A percentile compares a stretch with the other conserved stretches of the same genome.
Conservation (phyloP, 257 asterid genomes). For the Euphrasia confusa region DNA sequence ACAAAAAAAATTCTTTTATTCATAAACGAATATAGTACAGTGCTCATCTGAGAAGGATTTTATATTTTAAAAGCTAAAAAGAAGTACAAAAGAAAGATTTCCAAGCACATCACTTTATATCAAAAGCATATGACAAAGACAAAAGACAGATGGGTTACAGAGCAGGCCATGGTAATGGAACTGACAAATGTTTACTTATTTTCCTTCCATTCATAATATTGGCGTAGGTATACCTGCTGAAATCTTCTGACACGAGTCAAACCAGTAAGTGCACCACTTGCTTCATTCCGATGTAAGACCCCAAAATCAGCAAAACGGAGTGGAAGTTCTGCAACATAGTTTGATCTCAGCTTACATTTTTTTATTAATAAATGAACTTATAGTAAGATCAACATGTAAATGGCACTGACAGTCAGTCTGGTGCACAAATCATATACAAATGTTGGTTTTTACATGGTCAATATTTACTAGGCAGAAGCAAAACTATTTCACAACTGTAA, state of each 20-base stretch:
- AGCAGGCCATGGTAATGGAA: conserved; percentile 3
- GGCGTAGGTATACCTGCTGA: conserved; percentile 67
- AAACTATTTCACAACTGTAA: not conserved
- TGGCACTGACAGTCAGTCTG: not conserved
- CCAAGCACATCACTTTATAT: conserved; percentile 3
- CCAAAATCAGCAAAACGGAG: conserved; percentile 98
- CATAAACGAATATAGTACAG: conserved; percentile 3
- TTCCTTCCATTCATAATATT: conserved; percentile 2
- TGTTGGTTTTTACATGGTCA: not conserved
- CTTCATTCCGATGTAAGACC: conserved; percentile 93
- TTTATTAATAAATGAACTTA: conserved; percentile 1
- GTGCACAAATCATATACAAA: not conserved
- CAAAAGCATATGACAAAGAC: conserved; percentile 9
- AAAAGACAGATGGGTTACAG: not conserved
- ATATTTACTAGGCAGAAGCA: not conserved
- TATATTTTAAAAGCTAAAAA: not conserved
- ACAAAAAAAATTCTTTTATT: conserved; percentile 14
- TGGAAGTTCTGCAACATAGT: conserved; percentile 67
- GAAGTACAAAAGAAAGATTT: not conserved
- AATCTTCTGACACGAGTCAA: conserved; percentile 96
- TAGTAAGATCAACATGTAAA: not conserved
- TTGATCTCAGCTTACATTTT: conserved; percentile 9
- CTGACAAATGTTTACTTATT: conserved; percentile 11
- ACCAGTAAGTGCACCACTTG: conserved; percentile 98
- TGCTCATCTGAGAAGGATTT: not conserved